These are phyloP conservation scores for Pseudogymnoascus verrucosus DNA, from an alignment of 2,329 filamentous ascomycete genomes.

Conservation along the genomic window DNA sequence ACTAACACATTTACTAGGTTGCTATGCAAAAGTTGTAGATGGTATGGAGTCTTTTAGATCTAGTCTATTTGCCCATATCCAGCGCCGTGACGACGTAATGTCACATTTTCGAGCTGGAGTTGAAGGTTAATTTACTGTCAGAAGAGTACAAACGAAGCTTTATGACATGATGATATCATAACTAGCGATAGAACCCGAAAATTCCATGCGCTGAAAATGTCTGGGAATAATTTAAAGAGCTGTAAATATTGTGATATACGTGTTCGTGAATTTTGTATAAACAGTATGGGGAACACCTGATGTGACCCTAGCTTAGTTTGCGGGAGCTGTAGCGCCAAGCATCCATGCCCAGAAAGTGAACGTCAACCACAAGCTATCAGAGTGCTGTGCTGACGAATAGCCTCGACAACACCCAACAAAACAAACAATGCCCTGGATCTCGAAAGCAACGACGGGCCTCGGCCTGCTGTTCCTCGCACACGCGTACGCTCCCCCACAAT, in stretches of 20 bases:
- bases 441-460: conserved; percentile 61
- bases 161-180: conserved; percentile 26
- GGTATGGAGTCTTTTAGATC: conserved; percentile 21
- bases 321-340: conserved; percentile 3
- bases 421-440: conserved; percentile 59
- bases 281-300: background rate
- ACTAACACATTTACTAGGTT: conserved; percentile 32
- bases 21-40: conserved; percentile 89
- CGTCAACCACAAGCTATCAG: conserved; percentile 8
- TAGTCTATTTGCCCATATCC: conserved; percentile 16
- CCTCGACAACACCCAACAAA: conserved; percentile 3
- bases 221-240: conserved; percentile 14
- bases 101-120: conserved; percentile 19
- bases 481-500: conserved; percentile 54
- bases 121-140: conserved; percentile 15
- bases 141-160: conserved; percentile 18
- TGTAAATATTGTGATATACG: background rate
- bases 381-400: background rate
- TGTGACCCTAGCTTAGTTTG: conserved; percentile 1
- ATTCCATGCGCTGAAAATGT: conserved; percentile 6
- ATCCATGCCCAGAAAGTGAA: conserved; percentile 6
- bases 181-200: conserved; percentile 13
- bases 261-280: background rate
- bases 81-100: conserved; percentile 21
- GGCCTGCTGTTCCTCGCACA: conserved; percentile 76